These are phyloP conservation scores for Talaromyces borbonicus DNA, from an alignment of 495 filamentous ascomycete genomes.

Conservation along the genomic window DNA sequence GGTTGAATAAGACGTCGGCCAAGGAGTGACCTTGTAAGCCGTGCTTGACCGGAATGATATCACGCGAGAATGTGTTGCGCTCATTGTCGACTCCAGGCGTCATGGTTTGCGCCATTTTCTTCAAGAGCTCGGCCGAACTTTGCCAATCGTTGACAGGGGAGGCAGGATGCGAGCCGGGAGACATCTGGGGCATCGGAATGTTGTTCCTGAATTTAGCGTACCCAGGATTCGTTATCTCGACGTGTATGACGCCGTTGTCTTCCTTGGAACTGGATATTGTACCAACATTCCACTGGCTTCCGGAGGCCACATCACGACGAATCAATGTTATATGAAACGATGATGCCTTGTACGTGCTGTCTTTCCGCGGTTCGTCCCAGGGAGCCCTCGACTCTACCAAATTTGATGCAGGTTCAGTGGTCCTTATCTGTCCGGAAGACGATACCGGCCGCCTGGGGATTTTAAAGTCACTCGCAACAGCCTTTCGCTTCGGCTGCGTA, in stretches of 20 bases:
- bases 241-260: slow-evolving; percentile 35
- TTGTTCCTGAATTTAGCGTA: slow-evolving; percentile 48
- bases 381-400: background rate
- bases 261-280: slow-evolving; percentile 43
- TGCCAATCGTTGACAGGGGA: slow-evolving; percentile 11
- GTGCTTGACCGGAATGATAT: slow-evolving; percentile 1
- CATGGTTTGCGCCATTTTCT: background rate
- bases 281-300: slow-evolving; percentile 83
- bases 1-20: slow-evolving; percentile 27
- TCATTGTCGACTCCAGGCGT: background rate
- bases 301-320: slow-evolving; percentile 70
- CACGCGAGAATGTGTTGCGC: background rate
- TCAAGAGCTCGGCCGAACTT: background rate
- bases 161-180: slow-evolving; percentile 22
- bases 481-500: background rate
- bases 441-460: slow-evolving; percentile 5
- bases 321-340: slow-evolving; percentile 81
- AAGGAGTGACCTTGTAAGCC: slow-evolving; percentile 10
- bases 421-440: background rate
- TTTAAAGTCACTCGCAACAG: background rate
- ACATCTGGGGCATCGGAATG: slow-evolving; percentile 24
- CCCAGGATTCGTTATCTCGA: slow-evolving; percentile 53
- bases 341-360: no score
- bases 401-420: background rate
- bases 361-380: slow-evolving; percentile 5